Base-by-base conservation (phyloP, 2,329 filamentous ascomycete genomes). In the Metarhizium anisopliae region DNA sequence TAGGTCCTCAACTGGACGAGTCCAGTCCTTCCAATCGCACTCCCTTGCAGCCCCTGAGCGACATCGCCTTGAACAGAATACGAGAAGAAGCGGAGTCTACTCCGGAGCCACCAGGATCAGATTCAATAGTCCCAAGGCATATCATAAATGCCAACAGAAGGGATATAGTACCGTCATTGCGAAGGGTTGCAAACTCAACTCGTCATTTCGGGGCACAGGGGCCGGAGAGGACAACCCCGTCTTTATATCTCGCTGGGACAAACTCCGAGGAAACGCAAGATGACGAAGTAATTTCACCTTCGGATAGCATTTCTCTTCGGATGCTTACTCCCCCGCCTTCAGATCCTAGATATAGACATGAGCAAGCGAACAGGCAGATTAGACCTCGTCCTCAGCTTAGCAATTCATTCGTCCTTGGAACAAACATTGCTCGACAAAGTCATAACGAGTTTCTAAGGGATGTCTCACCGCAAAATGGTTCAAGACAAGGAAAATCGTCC, bases 31-130 rank as follows among this genome's bases (percentile, higher is more conserved):
- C 42, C 1, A 45, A n/a, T 3, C 61, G 61, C 18, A 55, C 20
- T 20, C 62, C 58, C 30, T 47, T 65, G 32, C 58, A 59, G 47
- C 56, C 56, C 4, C 54, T 64, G 45, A 60, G 47, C 8, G 51
- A 57, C 3, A 59, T 56, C 7, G 53, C 54, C 7, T 36, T 64
- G 30, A 65, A 65, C 53, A 54, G 40, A 40, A 54, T 64, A 49
- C 57, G 54, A 55, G 55, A 55, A 5, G 52, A 60, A 54, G 18
- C 32, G 47, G 60, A 63, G 4, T 52, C 54, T 4, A 52, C 47
- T 16, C 55, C 56, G 45, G 58, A 59, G n/a, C 45, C 47, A 30
- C 50, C 55, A 32, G 43, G 47, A 50, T 51, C 43, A 56, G 14
- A 7, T 18, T 29, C 47, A 50, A 14, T 10, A 29, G 2, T 25